Conservation (phyloP, 768 basidiomycete genomes). For the Collybia nuda region DNA sequence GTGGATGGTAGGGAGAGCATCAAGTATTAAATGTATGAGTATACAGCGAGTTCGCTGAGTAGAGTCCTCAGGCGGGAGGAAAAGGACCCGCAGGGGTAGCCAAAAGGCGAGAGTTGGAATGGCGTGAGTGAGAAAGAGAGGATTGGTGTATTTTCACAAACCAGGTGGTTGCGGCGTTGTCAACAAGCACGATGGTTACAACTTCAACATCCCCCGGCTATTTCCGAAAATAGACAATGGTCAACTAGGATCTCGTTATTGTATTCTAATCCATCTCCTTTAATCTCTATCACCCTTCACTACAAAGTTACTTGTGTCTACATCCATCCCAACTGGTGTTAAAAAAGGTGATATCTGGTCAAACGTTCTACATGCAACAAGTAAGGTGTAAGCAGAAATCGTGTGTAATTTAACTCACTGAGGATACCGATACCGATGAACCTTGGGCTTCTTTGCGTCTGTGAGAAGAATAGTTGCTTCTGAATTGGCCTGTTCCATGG, state of each 20-base stretch:
- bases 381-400: constrained; percentile 8
- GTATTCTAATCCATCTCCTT: constrained; percentile 1
- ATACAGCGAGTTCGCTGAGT: constrained; percentile 6
- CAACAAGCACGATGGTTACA: constrained; percentile 14
- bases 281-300: constrained; percentile 30
- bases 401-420: constrained; percentile 53
- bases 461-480: constrained; percentile 42
- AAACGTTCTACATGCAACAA: constrained; percentile 40
- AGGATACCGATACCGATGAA: constrained; percentile 69
- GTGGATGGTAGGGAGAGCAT: constrained; percentile 17
- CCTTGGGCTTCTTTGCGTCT: constrained; percentile 41
- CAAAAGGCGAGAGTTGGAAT: neutral
- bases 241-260: neutral
- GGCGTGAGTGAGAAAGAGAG: neutral
- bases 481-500: constrained; percentile 40
- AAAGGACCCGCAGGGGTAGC: neutral
- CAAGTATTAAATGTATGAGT: constrained; percentile 16
- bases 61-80: neutral
- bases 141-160: constrained; percentile 1
- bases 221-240: neutral
- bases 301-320: constrained; percentile 30
- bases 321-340: constrained; percentile 52
- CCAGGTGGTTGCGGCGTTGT: constrained; percentile 6
- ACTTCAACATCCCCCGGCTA: constrained; percentile 16
- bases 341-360: constrained; percentile 62